Evolutionary conservation across 495 filamentous ascomycete genomes (phyloP).

Genomic region (Parathielavia appendiculata): DNA sequence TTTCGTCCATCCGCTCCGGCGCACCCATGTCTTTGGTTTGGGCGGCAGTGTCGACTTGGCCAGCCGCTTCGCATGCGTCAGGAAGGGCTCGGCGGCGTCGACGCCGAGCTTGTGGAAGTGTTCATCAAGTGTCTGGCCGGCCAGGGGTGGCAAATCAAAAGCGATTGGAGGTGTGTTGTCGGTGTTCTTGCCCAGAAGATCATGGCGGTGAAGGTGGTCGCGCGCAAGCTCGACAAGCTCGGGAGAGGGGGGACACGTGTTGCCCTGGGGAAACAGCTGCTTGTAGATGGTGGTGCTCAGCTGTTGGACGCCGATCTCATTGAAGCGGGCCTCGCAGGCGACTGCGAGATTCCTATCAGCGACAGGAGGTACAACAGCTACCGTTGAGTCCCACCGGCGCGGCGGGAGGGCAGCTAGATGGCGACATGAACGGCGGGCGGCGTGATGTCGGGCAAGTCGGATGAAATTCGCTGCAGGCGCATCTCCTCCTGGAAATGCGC

Average conservation of each 20-base stretch:
- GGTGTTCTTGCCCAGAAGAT: slow-evolving; percentile 84
- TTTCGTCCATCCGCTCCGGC: slow-evolving; percentile 86
- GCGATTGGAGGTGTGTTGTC: slow-evolving; percentile 68
- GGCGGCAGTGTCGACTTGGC: slow-evolving; percentile 58
- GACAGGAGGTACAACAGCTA: neutral
- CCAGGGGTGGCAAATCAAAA: slow-evolving; percentile 77
- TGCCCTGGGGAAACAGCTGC: slow-evolving; percentile 64
- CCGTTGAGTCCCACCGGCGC: slow-evolving; percentile 37
- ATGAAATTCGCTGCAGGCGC: slow-evolving; percentile 35
- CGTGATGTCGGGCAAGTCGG: slow-evolving; percentile 36
- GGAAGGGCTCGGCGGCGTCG: slow-evolving; percentile 84
- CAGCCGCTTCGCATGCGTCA: slow-evolving; percentile 68
- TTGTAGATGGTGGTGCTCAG: slow-evolving; percentile 73
- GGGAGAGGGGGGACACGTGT: slow-evolving; percentile 52
- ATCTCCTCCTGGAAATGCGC: slow-evolving; percentile 34
- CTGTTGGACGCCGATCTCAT: slow-evolving; percentile 92
- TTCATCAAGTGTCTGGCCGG: slow-evolving; percentile 80
- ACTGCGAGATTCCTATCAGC: slow-evolving; percentile 39
- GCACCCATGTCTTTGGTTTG: slow-evolving; percentile 77
- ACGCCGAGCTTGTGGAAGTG: slow-evolving; percentile 90
- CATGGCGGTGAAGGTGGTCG: slow-evolving; percentile 79
- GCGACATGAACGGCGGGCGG: slow-evolving; percentile 19
- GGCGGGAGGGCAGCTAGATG: slow-evolving; percentile 19
- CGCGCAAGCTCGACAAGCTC: slow-evolving; percentile 72
- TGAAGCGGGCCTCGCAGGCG: slow-evolving; percentile 62